phyloP scores from a whole-genome alignment of 176 grass and related monocot genomes.

The Echinochloa phyllopogon region DNA sequence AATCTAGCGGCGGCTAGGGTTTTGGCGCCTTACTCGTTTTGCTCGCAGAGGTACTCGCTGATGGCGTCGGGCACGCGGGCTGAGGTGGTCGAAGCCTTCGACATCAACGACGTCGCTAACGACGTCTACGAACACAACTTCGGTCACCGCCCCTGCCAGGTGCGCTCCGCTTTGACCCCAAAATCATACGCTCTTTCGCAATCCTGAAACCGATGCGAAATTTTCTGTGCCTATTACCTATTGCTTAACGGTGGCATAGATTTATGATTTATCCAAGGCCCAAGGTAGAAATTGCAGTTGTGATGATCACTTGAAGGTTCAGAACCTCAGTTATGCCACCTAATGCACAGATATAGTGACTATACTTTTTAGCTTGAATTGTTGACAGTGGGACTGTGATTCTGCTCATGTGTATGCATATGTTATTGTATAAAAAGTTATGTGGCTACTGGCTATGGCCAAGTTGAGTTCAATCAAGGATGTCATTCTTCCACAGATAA shows the following conservation, averaged over 20 bases:
- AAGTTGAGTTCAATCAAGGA: neutral
- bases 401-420: neutral
- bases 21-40: constrained; percentile 13
- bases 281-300: neutral
- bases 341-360: neutral
- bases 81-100: constrained; percentile 86
- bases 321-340: constrained; percentile 4
- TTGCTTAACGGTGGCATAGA: neutral
- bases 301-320: constrained; percentile 7
- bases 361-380: neutral
- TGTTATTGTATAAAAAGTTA: neutral
- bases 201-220: neutral
- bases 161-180: constrained; percentile 23
- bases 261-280: neutral
- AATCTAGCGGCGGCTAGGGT: constrained; percentile 52
- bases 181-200: neutral
- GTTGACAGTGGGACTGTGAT: neutral
- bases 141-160: constrained; percentile 85
- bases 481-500: neutral
- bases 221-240: neutral
- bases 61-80: constrained; percentile 56
- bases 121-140: constrained; percentile 96
- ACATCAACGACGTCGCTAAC: constrained; percentile 91
- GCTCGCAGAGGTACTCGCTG: constrained; percentile 78
- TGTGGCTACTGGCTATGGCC: neutral